Evolutionary conservation across 1,284 basidiomycete species (phyloP), one percentile per base, ranked within the genome.

Genomic region (Ustilago bromivora): DNA sequence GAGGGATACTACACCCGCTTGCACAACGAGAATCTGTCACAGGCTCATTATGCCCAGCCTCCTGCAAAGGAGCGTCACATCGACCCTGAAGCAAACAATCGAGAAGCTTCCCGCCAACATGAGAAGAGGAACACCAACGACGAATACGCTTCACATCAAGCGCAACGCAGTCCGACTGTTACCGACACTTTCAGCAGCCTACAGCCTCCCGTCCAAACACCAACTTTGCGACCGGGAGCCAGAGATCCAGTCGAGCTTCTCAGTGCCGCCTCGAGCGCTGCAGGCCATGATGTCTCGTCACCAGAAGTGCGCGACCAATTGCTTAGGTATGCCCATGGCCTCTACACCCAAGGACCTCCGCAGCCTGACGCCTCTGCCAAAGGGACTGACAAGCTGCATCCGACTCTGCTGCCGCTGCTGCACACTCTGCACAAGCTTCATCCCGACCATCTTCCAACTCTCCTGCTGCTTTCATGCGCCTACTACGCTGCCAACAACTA

Each of bases 391-490:
- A 70, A 70, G 63, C 61, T 85, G 51, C 82, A 85, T 53, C 82
- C 84, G 1, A 77, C 82, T 1, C 76, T 85, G 17, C 53, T 85
- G 28, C 84, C 84, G 6, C 65, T 85, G 40, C 64, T 85, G 35
- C 83, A 85, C 49, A 83, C 81, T 2, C 61, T 85, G 36, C 80
- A 81, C 59, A 76, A 79, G 51, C 72, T 82, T 23, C 83, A 85
- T 49, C 79, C 81, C 4, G 43, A 70, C 10, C 83, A 85, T 41
- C 65, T 84, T 19, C 83, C 84, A 0, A 84, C 79, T 15, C 66
- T 85, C 34, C 65, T 85, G 59, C 76, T 85, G 19, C 74, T 85
- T 10, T 83, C 81, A 1, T 85, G 84, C 70, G 78, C 83, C 3
- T 85, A 85, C 65, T 85, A 83, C 46, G 78, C 78, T 31, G 62